Base-by-base conservation (phyloP, 192 early-diverging fungal species). In the Lunasporangiospora selenospora region DNA sequence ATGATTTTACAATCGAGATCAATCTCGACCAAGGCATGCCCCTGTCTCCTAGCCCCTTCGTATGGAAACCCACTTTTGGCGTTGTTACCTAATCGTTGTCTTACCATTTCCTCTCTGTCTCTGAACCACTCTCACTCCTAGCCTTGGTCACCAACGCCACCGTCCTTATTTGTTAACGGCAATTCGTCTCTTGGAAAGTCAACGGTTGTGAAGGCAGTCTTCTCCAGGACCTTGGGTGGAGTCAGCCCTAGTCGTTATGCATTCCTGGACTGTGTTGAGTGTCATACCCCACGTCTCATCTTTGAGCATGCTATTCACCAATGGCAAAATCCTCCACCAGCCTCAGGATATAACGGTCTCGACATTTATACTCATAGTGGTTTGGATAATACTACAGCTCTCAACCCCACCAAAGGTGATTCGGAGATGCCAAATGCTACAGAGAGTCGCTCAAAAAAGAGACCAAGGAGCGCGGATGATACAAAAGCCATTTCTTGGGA, bases 231-330 rank as follows among this genome's bases (percentile, higher is more conserved):
- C 3, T 53, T 85, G 3, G 42, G 64, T 0, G 38, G 56, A 21
- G 19, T 40, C 6, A 38, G 51, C 4, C 56, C 75, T 3, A 69
- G 58, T 48, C 62, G 70, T 33, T 83, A 67, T 51, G 82, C 85
- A 6, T 88, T 82, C 58, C 59, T 94, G 6, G 89, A 90, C 75
- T 91, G 91, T 60, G 75, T 92, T 7, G 92, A 93, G 67, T 88
- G 90, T 48, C 84, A 86, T 53, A 87, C 90, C 1, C 83, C 88
- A 19, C 82, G 92, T 3, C 76, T 93, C 48, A 60, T 96, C 24
- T 93, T 93, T 76, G 93, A 96, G 44, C 85, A 85, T 23, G 82
- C 83, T 15, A 78, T 95, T 49, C 86, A 90, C 55, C 83, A 90
- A 38, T 83, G 87, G 58, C 60, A 80, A 3, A 85, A 77, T 0